These are phyloP conservation scores for Neonectria neomacrospora DNA, from an alignment of 2,329 filamentous ascomycete genomes.

Conservation along the genomic window DNA sequence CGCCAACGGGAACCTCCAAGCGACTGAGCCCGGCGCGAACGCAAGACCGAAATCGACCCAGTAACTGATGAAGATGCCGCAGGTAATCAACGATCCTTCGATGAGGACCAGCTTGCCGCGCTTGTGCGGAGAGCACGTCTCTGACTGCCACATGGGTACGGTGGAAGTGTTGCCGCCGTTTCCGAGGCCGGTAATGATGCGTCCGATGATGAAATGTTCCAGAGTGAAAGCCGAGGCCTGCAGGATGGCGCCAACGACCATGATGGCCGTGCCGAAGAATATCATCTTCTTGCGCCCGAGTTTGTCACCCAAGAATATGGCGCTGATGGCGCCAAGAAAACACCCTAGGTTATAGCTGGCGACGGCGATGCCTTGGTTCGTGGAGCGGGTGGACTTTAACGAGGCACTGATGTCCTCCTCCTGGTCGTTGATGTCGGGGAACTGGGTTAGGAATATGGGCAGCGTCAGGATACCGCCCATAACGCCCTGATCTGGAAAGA, in stretches of 20 bases:
- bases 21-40: conserved; percentile 55
- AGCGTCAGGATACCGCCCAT: conserved; percentile 81
- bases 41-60: conserved; percentile 70
- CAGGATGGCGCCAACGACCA: conserved; percentile 67
- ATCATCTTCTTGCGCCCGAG: conserved; percentile 70
- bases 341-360: conserved; percentile 70
- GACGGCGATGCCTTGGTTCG: conserved; percentile 65
- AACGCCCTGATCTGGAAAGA: conserved; percentile 74
- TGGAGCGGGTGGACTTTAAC: conserved; percentile 57
- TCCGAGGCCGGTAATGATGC: conserved; percentile 68
- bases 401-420: conserved; percentile 49
- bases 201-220: conserved; percentile 67
- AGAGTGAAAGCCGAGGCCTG: conserved; percentile 67
- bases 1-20: conserved; percentile 69
- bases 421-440: conserved; percentile 62
- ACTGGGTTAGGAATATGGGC: conserved; percentile 66
- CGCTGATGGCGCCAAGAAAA: conserved; percentile 71
- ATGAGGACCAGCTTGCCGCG: conserved; percentile 71
- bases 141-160: conserved; percentile 69
- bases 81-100: conserved; percentile 67
- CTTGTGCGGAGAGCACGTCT: conserved; percentile 67
- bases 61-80: conserved; percentile 67
- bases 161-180: conserved; percentile 68
- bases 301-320: conserved; percentile 72
- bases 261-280: conserved; percentile 68